Percentiles rank a stretch among this genome's conserved stretches.
Conservation (phyloP, 805 yeast genomes). For the Metschnikowia matae region DNA sequence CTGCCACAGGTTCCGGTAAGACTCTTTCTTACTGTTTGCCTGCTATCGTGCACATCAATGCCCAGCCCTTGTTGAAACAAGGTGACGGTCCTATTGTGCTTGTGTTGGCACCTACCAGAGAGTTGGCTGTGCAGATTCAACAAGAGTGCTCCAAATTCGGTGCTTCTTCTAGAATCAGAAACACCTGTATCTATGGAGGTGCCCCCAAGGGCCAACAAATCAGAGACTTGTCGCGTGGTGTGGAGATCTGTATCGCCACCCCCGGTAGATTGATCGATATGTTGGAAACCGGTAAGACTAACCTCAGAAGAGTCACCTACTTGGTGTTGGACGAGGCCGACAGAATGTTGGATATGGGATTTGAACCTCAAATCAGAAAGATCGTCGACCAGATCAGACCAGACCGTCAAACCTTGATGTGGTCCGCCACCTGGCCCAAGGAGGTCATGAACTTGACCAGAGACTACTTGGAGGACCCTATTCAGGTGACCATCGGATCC, state of each 20-base stretch:
- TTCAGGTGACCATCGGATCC: conserved; percentile 96
- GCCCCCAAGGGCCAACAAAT: conserved; percentile 97
- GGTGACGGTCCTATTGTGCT: conserved; percentile 98
- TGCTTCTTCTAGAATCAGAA: conserved; percentile 85
- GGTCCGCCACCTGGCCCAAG: conserved; percentile 99
- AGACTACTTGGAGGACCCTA: conserved; percentile 88
- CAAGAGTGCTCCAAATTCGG: conserved; percentile 95
- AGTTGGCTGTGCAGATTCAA: conserved; percentile 96
- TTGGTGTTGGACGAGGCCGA: conserved; percentile 98
- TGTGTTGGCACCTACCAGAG: conserved; percentile 98
- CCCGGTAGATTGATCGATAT: conserved; percentile 98
- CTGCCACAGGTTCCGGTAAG: conserved; percentile 99
- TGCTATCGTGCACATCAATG: conserved; percentile 94
- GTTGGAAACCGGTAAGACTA: conserved; percentile 93
- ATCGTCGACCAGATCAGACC: conserved; percentile 98
- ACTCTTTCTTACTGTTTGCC: conserved; percentile 96
- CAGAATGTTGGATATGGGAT: conserved; percentile 99
- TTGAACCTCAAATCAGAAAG: conserved; percentile 98
- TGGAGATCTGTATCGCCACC: conserved; percentile 94
- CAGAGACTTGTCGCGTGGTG: conserved; percentile 93
- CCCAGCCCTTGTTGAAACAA: conserved; percentile 87
- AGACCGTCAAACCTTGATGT: conserved; percentile 98
- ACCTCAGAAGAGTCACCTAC: conserved; percentile 93
- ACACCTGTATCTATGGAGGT: conserved; percentile 98
- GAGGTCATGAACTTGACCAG: conserved; percentile 90